These are phyloP conservation scores for Luvunga scandens DNA, from an alignment of 345 rosid species.

Conservation along the genomic window DNA sequence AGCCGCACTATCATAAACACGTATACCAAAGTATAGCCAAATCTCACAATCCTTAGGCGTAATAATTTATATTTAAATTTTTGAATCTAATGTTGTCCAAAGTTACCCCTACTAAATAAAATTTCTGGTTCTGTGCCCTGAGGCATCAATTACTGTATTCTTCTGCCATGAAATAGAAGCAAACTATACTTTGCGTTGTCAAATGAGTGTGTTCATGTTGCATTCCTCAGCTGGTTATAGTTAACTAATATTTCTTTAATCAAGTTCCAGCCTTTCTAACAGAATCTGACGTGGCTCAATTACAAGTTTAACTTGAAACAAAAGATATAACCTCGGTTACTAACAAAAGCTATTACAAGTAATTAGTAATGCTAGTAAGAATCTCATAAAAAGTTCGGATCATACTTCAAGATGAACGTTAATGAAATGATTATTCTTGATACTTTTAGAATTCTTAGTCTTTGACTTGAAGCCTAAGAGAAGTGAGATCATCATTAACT, in stretches of 20 bases:
- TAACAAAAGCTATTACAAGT: not conserved
- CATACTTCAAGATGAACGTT: not conserved
- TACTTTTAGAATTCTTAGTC: constrained; percentile 21
- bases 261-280: not conserved
- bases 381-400: not conserved
- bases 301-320: not conserved
- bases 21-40: too few relatives aligned
- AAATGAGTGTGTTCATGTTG: not conserved
- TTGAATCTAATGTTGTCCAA: too few relatives aligned
- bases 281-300: not conserved
- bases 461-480: constrained; percentile 40
- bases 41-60: too few relatives aligned
- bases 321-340: not conserved
- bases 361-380: not conserved
- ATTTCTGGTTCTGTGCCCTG: not conserved
- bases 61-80: too few relatives aligned
- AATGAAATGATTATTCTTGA: constrained; percentile 16
- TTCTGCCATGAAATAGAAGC: not conserved
- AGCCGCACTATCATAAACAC: too few relatives aligned
- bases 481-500: constrained; percentile 6
- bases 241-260: not conserved
- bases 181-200: not conserved
- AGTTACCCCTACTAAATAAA: not conserved
- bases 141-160: not conserved
- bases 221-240: not conserved